Evolutionary conservation across 2,329 filamentous ascomycete genomes (phyloP).

Genomic region (Hirsutella thompsonii): DNA sequence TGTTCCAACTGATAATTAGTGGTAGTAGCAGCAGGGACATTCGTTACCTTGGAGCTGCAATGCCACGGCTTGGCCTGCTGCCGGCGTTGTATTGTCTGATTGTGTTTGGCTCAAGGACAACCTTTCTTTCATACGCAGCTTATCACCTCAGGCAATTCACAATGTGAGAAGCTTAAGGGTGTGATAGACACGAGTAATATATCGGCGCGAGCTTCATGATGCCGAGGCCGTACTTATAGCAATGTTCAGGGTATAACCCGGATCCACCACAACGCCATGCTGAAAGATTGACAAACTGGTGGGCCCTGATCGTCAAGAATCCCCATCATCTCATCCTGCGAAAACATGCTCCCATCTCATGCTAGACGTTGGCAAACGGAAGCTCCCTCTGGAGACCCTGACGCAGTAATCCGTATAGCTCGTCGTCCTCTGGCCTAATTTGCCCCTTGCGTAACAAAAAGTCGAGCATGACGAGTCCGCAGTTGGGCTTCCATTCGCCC

Average conservation of each 20-base stretch:
- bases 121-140: too few species aligned
- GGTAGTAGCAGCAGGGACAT: too few species aligned
- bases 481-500: constrained; percentile 24
- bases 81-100: too few species aligned
- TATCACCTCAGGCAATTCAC: too few species aligned
- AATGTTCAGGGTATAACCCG: background rate
- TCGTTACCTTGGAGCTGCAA: too few species aligned
- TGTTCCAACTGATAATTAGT: too few species aligned
- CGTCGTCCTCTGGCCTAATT: constrained; percentile 12
- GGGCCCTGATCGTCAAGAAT: background rate
- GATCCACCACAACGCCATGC: background rate
- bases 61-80: too few species aligned
- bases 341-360: background rate
- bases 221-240: background rate
- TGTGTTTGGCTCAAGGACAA: too few species aligned
- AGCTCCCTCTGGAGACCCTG: constrained; percentile 12
- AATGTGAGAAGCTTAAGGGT: too few species aligned
- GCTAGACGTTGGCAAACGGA: constrained; percentile 11
- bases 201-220: too few species aligned
- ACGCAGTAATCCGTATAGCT: constrained; percentile 9
- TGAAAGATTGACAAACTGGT: background rate
- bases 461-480: constrained; percentile 24
- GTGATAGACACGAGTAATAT: too few species aligned
- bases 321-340: background rate
- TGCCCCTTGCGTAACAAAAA: constrained; percentile 19